Conservation (phyloP, 2,329 filamentous ascomycete genomes). For the Pseudogymnoascus sp. region DNA sequence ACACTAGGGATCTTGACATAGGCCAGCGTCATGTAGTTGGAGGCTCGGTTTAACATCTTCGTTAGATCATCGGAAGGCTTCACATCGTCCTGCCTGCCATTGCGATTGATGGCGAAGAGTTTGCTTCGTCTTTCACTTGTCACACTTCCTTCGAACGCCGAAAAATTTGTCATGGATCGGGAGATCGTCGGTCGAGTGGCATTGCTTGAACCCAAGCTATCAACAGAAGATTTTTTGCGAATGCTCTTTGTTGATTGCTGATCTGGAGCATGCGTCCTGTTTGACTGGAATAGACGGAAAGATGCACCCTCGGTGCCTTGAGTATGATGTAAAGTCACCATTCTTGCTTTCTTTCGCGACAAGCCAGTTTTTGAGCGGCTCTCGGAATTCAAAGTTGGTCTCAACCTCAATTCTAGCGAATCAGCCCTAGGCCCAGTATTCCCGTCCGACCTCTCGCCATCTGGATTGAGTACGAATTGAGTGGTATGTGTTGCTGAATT, state of each 20-base stretch:
- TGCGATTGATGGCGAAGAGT: conserved; percentile 46
- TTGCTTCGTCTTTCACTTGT: conserved; percentile 31
- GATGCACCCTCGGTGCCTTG: conserved; percentile 29
- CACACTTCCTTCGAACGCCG: conserved; percentile 20
- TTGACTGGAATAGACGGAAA: conserved; percentile 37
- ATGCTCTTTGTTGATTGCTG: conserved; percentile 19
- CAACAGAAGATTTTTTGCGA: conserved; percentile 27
- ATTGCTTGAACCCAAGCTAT: conserved; percentile 24
- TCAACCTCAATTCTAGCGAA: conserved; percentile 72
- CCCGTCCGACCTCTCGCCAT: conserved; percentile 39
- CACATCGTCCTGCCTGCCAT: conserved; percentile 48
- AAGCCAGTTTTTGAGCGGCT: conserved; percentile 19
- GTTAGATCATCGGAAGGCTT: conserved; percentile 79
- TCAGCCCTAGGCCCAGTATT: conserved; percentile 35
- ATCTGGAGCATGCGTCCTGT: conserved; percentile 22
- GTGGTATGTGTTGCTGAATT: conserved; percentile 24
- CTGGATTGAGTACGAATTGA: conserved; percentile 5
- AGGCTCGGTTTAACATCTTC: conserved; percentile 92
- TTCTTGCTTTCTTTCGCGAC: conserved; percentile 13
- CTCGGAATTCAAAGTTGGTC: conserved; percentile 67
- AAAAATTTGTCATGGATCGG: conserved; percentile 21
- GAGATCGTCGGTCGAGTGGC: conserved; percentile 21
- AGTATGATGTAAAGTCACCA: conserved; percentile 22
- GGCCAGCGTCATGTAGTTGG: conserved; percentile 94
- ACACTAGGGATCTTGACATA: conserved; percentile 94